These are phyloP conservation scores for Leccinum pellstonianum DNA, from an alignment of 768 basidiomycete species.

Conservation along the genomic window DNA sequence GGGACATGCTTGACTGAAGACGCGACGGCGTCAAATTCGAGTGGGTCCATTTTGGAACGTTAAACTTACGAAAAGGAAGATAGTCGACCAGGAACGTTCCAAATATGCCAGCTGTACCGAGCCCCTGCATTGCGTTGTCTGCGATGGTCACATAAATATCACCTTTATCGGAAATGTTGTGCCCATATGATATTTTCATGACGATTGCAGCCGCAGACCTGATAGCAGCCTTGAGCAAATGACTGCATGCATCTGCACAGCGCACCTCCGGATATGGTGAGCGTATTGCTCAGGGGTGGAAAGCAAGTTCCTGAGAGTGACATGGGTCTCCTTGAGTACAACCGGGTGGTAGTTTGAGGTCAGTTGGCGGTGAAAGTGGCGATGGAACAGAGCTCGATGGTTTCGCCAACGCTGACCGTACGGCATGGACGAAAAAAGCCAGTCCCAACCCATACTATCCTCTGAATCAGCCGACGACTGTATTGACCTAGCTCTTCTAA, in stretches of 20 bases:
- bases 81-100: slow-evolving; percentile 45
- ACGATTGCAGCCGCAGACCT: slow-evolving; percentile 40
- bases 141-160: slow-evolving; percentile 43
- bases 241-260: background rate
- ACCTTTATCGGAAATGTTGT: slow-evolving; percentile 35
- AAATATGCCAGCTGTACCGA: slow-evolving; percentile 40
- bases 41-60: background rate
- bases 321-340: slow-evolving; percentile 36
- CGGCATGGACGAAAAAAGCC: slow-evolving; percentile 43
- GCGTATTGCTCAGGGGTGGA: slow-evolving; percentile 37
- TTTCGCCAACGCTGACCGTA: slow-evolving; percentile 38
- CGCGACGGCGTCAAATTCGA: background rate
- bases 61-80: slow-evolving; percentile 30
- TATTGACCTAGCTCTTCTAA: background rate
- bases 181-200: slow-evolving; percentile 43
- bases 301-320: slow-evolving; percentile 38
- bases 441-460: slow-evolving; percentile 46
- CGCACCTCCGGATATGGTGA: slow-evolving; percentile 37
- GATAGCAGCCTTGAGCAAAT: background rate
- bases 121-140: slow-evolving; percentile 36
- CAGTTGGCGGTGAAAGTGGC: slow-evolving; percentile 34
- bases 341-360: slow-evolving; percentile 27
- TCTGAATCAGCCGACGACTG: background rate
- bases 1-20: slow-evolving; percentile 46
- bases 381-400: slow-evolving; percentile 40